Conservation (phyloP, 2,329 filamentous ascomycete genomes). For the Arthrobotrys musiformis region DNA sequence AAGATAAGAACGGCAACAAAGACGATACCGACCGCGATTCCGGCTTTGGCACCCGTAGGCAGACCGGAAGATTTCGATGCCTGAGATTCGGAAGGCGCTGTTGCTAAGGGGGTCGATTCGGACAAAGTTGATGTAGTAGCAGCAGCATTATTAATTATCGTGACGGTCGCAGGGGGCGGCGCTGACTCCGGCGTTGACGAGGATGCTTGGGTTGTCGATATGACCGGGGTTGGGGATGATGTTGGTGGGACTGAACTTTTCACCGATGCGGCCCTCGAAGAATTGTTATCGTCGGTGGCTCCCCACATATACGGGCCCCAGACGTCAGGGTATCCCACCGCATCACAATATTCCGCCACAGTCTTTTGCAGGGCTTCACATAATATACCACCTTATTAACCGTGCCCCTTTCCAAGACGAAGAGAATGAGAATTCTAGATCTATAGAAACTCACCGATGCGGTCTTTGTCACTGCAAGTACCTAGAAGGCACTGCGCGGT, state of each 20-base stretch:
- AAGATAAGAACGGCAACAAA: neutral
- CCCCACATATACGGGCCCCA: conserved; percentile 44
- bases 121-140: neutral
- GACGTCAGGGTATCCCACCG: conserved; percentile 37
- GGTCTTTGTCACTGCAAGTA: conserved; percentile 30
- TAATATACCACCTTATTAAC: neutral
- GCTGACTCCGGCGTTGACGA: neutral
- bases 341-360: conserved; percentile 23
- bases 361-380: conserved; percentile 20
- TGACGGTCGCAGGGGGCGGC: neutral
- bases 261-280: neutral
- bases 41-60: conserved; percentile 21
- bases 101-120: neutral
- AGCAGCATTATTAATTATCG: neutral
- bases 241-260: neutral
- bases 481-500: conserved; percentile 30
- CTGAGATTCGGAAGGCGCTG: neutral
- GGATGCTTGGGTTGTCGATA: neutral
- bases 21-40: conserved; percentile 14
- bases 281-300: neutral
- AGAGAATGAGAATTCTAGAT: no score
- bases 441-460: neutral
- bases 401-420: no score
- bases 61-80: conserved; percentile 2
- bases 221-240: neutral